Base-by-base conservation (phyloP, 148 eudicot genomes). In the Amaranthus hypochondriacus region DNA sequence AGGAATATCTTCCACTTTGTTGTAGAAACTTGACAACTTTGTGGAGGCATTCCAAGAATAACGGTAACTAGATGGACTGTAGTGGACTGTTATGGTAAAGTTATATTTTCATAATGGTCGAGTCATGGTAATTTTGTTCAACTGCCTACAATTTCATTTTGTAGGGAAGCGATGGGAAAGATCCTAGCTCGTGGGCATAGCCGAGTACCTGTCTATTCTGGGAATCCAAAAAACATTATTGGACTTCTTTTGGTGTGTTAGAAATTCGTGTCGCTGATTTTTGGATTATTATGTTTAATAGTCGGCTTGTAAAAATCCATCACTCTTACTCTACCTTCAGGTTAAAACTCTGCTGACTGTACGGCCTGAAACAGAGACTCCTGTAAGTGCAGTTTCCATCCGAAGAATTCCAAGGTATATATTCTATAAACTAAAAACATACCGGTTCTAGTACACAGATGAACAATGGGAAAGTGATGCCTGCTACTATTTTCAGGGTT, bases 111-210 rank as follows among this genome's bases (percentile, higher is more conserved):
- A 28, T 28, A 28, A 28, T 28, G 1, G 39, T 28, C 39, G 39
- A 28, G 39, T 28, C 39, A 28, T 28, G 39, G 39, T 28, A 28
- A 28, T 28, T 28, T 28, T 28, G 5, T 57, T 57, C 44, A 49
- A 57, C 58, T 7, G 65, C 56, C 47, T 54, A 21, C 62, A 68
- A 68, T 18, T 21, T 48, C 62, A 53, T 65, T 66, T 76, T 67
- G 68, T 81, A 94, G 98, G 98, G 98, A 94, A 83, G 98, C 97
- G 70, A 89, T 94, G 93, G 98, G 97, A 73, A 92, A 89, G 82
- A 77, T 94, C 83, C 88, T 94, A 59, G 93, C 98, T 68, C 91
- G 98, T 65, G 98, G 98, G 70, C 98, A 94, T 72, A 94, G 98
- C 78, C 86, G 98, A 76, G 97, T 94, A 77, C 98, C 98, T 75